A percentile compares a stretch with the other conserved stretches of the same genome.
phyloP scores from a whole-genome alignment of 83 land plant species.

The Diphasiastrum complanatum region DNA sequence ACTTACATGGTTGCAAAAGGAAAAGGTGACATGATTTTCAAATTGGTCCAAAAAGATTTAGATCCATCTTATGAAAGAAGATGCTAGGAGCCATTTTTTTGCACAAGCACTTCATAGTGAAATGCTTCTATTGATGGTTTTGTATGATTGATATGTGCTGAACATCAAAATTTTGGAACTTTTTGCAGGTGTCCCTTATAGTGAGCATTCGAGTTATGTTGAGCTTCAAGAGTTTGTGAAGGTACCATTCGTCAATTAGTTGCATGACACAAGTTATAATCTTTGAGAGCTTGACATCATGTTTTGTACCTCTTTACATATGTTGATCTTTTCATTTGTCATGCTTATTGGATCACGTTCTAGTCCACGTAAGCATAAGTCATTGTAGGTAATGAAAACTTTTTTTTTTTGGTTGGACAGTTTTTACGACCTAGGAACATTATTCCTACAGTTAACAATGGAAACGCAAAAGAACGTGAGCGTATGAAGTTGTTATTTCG shows the following conservation, averaged over 20 bases:
- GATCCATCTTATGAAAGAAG: no score
- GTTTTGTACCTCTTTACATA: not conserved
- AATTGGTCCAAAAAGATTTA: no score
- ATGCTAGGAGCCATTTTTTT: no score
- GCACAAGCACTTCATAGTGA: no score
- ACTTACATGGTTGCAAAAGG: no score
- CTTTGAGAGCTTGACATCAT: not conserved
- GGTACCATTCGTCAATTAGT: slow-evolving; percentile 22
- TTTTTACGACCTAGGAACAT: slow-evolving; percentile 58
- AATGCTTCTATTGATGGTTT: no score
- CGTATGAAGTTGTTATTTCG: slow-evolving; percentile 53
- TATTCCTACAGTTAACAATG: slow-evolving; percentile 67
- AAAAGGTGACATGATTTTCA: no score
- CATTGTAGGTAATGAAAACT: not conserved
- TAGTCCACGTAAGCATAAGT: not conserved
- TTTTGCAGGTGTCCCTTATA: slow-evolving; percentile 64
- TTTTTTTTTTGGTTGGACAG: slow-evolving; percentile 18
- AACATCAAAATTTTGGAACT: not conserved
- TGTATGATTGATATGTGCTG: no score
- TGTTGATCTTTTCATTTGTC: slow-evolving; percentile 1
- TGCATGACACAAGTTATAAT: no score
- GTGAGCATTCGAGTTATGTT: slow-evolving; percentile 68
- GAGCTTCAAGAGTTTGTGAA: slow-evolving; percentile 73
- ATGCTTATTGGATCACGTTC: not conserved
- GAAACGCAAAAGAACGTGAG: slow-evolving; percentile 49